phyloP scores from a whole-genome alignment of 148 eudicot genomes.

The Drosera capensis region DNA sequence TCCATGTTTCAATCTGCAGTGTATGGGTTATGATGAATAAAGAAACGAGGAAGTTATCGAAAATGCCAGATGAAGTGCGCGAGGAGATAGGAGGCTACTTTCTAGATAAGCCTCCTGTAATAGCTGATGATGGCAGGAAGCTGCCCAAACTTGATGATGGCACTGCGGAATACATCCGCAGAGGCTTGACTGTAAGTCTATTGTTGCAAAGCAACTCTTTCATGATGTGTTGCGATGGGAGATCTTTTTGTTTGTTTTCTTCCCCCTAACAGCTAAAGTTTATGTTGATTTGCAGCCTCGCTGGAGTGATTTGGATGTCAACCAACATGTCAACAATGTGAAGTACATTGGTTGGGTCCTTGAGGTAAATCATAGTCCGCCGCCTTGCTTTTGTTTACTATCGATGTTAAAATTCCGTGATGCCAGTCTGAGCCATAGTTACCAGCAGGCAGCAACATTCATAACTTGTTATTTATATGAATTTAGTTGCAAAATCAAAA shows the following conservation, averaged over 20 bases:
- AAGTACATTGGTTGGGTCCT: slow-evolving; percentile 74
- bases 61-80: slow-evolving; percentile 51
- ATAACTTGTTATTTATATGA: no score
- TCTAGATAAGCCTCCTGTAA: slow-evolving; percentile 24
- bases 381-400: no score
- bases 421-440: no score
- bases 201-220: neutral
- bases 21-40: slow-evolving; percentile 66
- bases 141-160: slow-evolving; percentile 40
- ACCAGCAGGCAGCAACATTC: no score
- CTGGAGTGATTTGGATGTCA: slow-evolving; percentile 74
- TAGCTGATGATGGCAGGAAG: slow-evolving; percentile 12
- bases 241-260: neutral
- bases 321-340: slow-evolving; percentile 70
- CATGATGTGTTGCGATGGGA: neutral
- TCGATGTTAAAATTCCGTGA: no score
- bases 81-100: slow-evolving; percentile 45
- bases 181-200: slow-evolving; percentile 15
- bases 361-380: no score
- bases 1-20: slow-evolving; percentile 13
- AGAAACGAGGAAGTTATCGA: slow-evolving; percentile 55
- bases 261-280: neutral
- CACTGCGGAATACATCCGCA: slow-evolving; percentile 8
- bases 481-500: no score
- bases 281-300: slow-evolving; percentile 32